phyloP scores from a whole-genome alignment of 805 yeast species.

The Yarrowia sp. region DNA sequence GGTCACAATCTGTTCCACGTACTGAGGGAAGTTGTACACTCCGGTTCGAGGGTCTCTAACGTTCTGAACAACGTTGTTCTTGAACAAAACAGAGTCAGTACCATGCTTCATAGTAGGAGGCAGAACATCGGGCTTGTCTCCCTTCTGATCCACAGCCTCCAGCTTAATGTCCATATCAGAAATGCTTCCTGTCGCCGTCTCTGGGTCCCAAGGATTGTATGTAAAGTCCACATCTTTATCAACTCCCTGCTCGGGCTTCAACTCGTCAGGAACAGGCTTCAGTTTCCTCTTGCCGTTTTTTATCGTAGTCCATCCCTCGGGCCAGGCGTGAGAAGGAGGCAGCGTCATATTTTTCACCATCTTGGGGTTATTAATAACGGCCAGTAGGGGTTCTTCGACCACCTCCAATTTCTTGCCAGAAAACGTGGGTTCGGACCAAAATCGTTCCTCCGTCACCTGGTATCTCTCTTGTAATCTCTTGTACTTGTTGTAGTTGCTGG shows the following conservation, averaged over 20 bases:
- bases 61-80: constrained; percentile 78
- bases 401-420: too few relatives aligned
- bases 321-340: not conserved
- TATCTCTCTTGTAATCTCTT: too few relatives aligned
- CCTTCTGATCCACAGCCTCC: constrained; percentile 16
- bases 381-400: too few relatives aligned
- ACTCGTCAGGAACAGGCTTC: not conserved
- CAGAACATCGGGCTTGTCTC: constrained; percentile 10
- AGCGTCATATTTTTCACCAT: not conserved
- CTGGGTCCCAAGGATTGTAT: constrained; percentile 9
- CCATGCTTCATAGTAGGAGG: constrained; percentile 69
- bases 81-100: constrained; percentile 71
- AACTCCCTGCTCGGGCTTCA: not conserved
- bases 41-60: constrained; percentile 79
- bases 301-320: not conserved
- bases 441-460: too few relatives aligned
- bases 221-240: not conserved
- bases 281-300: not conserved
- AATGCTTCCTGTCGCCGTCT: not conserved
- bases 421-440: too few relatives aligned
- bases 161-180: constrained; percentile 9
- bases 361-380: not conserved
- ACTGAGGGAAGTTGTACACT: constrained; percentile 71
- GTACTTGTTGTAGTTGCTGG: too few relatives aligned
- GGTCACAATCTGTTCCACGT: constrained; percentile 64